Base-by-base conservation (phyloP, 352 stramenopile species). In the Globisporangium polare region DNA sequence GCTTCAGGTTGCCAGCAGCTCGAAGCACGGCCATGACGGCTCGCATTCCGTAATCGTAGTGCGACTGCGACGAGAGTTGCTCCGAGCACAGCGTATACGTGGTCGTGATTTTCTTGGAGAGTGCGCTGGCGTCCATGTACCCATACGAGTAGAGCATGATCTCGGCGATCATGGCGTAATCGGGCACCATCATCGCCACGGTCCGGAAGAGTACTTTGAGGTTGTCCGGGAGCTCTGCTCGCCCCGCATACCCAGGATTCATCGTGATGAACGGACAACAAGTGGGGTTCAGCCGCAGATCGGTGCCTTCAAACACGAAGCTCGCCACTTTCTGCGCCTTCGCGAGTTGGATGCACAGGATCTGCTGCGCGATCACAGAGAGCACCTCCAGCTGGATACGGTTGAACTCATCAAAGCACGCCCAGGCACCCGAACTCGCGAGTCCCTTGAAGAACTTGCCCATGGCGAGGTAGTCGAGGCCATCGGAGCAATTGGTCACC, bases 41-140 rank as follows among this genome's bases (percentile, higher is more conserved):
- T 33, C 94, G 75, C 89, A 98, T 98, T 26, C 94, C 94, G 71
- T 98, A 98, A 65, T 98, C 94, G 62, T 98, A 98, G 61, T 98
- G 94, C 51, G 91, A 96, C 60, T 98, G 94, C 18, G 86, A 97
- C 9, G 88, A 97, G 3, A 98, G 72, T 63, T 98, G 94, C 63
- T 98, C 92, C 1, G 89, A 97, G 67, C 90, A 98, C 17, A 98
- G 68, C 39, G 95, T 96, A 65, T 98, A 97, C 10, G 92, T 95
- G 1, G 91, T 95, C 24, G 96, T 97, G 62, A 98, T 96, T 68
- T 98, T 98, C 71, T 97, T 94, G 20, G 92, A 95, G 12, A 98
- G 72, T 8, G 81, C 79, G 35, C 86, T 88, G 8, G 88, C 92
- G 29, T 97, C 84, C 64, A 94, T 91, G 68, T 98, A 98, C 0